Evolutionary conservation across 1,284 basidiomycete species (phyloP).

Genomic region (Cerioporus squamosus): DNA sequence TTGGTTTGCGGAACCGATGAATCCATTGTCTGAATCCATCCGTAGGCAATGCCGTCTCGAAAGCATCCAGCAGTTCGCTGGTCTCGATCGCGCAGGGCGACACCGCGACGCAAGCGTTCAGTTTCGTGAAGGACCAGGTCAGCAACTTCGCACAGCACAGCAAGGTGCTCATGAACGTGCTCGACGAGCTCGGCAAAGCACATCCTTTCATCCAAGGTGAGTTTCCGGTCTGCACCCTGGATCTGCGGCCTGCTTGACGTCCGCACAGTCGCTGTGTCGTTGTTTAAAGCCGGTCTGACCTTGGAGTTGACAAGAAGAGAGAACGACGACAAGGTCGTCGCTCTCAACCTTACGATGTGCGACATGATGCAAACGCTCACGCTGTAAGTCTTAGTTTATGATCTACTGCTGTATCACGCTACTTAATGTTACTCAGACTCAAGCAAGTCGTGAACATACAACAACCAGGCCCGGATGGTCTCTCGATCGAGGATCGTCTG

Average conservation of each 20-base stretch:
- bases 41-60: not conserved
- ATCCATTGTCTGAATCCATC: not conserved
- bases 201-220: constrained; percentile 8
- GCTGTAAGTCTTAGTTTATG: constrained; percentile 34
- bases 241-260: not conserved
- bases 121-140: constrained; percentile 1
- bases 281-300: constrained; percentile 44
- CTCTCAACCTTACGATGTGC: constrained; percentile 44
- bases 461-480: constrained; percentile 19
- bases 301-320: constrained; percentile 43
- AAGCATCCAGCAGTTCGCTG: not conserved
- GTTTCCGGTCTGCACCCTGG: not conserved
- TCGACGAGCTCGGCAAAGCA: constrained; percentile 5
- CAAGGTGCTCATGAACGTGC: not conserved
- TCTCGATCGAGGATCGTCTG: constrained; percentile 25
- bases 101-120: not conserved
- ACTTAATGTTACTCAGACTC: constrained; percentile 7
- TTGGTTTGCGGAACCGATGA: too few species aligned
- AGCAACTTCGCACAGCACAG: constrained; percentile 8
- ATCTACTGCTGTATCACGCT: not conserved
- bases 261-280: constrained; percentile 41
- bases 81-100: not conserved
- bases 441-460: constrained; percentile 4
- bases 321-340: constrained; percentile 46
- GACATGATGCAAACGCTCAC: constrained; percentile 46